Conservation (phyloP, 2,329 filamentous ascomycete genomes). For the Lanzia echinophila region DNA sequence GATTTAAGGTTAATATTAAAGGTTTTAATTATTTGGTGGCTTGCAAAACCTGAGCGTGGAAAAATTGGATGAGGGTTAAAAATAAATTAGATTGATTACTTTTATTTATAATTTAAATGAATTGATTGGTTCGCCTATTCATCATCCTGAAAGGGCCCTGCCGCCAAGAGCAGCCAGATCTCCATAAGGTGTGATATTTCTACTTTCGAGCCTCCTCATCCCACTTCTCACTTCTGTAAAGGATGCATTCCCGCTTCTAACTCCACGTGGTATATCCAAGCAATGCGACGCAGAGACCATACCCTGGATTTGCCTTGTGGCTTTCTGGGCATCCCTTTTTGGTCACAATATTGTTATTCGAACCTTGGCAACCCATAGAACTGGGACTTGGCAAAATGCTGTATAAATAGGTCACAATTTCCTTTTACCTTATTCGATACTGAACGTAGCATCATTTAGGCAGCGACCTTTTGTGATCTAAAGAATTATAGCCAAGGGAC, state of each 20-base stretch:
- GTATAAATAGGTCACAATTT: not conserved
- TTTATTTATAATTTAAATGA: not conserved
- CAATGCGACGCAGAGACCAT: not conserved
- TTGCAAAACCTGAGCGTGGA: constrained; percentile 6
- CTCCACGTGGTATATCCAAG: constrained; percentile 3
- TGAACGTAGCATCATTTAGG: not conserved
- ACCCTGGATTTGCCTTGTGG: not conserved
- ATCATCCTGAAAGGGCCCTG: not conserved
- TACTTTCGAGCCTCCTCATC: not conserved
- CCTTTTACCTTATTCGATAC: too few species aligned
- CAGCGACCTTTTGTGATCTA: not conserved
- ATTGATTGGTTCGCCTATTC: not conserved
- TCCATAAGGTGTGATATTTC: not conserved
- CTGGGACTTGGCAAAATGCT: not conserved
- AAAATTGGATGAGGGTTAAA: constrained; percentile 1
- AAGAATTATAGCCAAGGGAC: not conserved
- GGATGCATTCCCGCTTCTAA: not conserved
- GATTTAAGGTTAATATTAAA: too few species aligned
- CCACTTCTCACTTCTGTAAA: not conserved
- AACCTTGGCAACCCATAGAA: not conserved
- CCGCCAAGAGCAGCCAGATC: not conserved
- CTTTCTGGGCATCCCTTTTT: not conserved
- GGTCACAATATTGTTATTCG: not conserved
- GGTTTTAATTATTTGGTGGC: not conserved
- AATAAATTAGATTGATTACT: not conserved